phyloP scores from a whole-genome alignment of 208 protist genomes.

The Entamoeba invadens region DNA sequence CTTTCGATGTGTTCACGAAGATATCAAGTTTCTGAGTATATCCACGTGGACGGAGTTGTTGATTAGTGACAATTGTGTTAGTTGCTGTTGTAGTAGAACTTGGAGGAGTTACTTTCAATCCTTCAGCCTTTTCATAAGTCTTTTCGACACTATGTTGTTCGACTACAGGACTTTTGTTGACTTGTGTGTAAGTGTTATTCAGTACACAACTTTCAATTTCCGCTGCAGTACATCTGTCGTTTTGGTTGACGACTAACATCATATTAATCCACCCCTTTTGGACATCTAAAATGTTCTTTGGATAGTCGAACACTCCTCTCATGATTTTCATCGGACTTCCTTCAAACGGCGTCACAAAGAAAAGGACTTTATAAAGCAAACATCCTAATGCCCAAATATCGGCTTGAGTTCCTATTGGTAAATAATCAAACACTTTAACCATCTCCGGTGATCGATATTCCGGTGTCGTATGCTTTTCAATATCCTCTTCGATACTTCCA shows the following conservation, averaged over 20 bases:
- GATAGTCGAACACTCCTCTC: neutral
- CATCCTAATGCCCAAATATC: constrained; percentile 1
- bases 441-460: neutral
- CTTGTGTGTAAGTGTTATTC: too few species aligned
- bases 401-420: neutral
- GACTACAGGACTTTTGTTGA: too few species aligned
- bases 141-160: too few species aligned
- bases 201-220: neutral
- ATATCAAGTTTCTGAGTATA: too few species aligned
- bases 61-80: too few species aligned
- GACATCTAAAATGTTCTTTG: neutral
- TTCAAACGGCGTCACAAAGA: neutral
- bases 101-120: too few species aligned
- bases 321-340: neutral
- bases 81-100: too few species aligned
- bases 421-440: neutral
- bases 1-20: too few species aligned
- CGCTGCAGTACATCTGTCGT: neutral
- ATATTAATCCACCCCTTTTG: neutral
- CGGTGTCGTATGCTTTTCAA: neutral
- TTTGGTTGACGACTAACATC: neutral
- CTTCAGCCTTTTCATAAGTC: too few species aligned
- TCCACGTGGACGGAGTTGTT: too few species aligned
- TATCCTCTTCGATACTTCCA: neutral
- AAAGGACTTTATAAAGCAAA: neutral